Percentiles rank a stretch among this genome's conserved stretches.
These are phyloP conservation scores for Castanea crenata DNA, from an alignment of 306 rosid species.

Conservation along the genomic window DNA sequence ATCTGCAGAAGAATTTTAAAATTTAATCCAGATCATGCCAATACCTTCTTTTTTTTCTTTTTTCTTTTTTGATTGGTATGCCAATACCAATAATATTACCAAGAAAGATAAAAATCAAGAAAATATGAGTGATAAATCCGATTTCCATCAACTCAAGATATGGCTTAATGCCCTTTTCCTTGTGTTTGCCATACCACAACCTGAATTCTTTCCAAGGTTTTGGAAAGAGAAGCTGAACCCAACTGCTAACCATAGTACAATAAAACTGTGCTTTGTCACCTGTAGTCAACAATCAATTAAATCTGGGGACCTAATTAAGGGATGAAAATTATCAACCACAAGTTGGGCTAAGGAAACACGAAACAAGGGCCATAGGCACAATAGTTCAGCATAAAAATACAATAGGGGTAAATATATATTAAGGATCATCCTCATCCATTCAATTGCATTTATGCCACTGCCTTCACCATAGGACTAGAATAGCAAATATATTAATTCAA, in stretches of 20 bases:
- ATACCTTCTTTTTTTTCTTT: too few relatives aligned
- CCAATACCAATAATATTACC: slow-evolving; percentile 5
- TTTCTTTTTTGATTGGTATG: not conserved
- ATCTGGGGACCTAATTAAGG: slow-evolving; percentile 4
- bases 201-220: slow-evolving; percentile 98
- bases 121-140: slow-evolving; percentile 7
- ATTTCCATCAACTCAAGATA: slow-evolving; percentile 87
- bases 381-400: not conserved
- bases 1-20: slow-evolving; percentile 53
- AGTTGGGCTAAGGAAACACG: not conserved
- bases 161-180: slow-evolving; percentile 71
- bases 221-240: slow-evolving; percentile 99
- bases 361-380: not conserved
- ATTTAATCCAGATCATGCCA: slow-evolving; percentile 6
- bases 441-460: too few relatives aligned
- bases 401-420: not conserved
- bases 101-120: slow-evolving; percentile 1
- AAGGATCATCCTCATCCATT: too few relatives aligned
- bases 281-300: slow-evolving; percentile 28
- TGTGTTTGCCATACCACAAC: slow-evolving; percentile 87
- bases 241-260: slow-evolving; percentile 92
- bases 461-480: too few relatives aligned
- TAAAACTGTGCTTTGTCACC: slow-evolving; percentile 64
- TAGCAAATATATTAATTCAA: too few relatives aligned
- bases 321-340: not conserved